phyloP scores from a whole-genome alignment of 1,284 basidiomycete species.

The Cystobasidiaceae sp. region DNA sequence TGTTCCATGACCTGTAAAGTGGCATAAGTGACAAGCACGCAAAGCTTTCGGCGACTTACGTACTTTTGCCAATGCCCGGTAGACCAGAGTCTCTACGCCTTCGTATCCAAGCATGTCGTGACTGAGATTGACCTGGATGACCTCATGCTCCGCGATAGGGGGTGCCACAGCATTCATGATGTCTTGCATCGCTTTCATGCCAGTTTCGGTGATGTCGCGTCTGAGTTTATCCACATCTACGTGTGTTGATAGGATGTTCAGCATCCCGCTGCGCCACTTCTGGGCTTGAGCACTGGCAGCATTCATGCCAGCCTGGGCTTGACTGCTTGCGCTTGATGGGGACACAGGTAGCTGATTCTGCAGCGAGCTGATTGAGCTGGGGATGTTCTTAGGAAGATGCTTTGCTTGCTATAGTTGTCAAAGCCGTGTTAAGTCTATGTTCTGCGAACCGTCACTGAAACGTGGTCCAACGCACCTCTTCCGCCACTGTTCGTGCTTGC shows the following conservation, averaged over 20 bases:
- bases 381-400: constrained; percentile 39
- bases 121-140: constrained; percentile 88
- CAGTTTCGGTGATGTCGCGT: constrained; percentile 57
- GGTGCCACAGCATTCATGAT: constrained; percentile 95
- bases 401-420: constrained; percentile 57
- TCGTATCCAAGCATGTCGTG: constrained; percentile 97
- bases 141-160: constrained; percentile 95
- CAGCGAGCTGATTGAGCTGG: neutral
- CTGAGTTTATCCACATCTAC: constrained; percentile 74
- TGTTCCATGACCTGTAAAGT: constrained; percentile 73
- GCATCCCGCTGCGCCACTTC: constrained; percentile 61
- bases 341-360: constrained; percentile 14
- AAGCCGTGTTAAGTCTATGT: too few species aligned
- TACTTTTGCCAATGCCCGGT: constrained; percentile 72
- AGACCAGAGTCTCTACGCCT: constrained; percentile 92
- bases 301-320: constrained; percentile 23
- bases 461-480: constrained; percentile 62
- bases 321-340: constrained; percentile 5
- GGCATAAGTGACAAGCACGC: neutral
- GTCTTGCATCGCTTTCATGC: constrained; percentile 78
- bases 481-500: constrained; percentile 78
- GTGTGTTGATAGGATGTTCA: constrained; percentile 55
- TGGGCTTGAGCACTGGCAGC: constrained; percentile 62
- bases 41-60: constrained; percentile 42
- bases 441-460: too few species aligned